Conservation (phyloP, 805 yeast species). For the Teunomyces cretensis region DNA sequence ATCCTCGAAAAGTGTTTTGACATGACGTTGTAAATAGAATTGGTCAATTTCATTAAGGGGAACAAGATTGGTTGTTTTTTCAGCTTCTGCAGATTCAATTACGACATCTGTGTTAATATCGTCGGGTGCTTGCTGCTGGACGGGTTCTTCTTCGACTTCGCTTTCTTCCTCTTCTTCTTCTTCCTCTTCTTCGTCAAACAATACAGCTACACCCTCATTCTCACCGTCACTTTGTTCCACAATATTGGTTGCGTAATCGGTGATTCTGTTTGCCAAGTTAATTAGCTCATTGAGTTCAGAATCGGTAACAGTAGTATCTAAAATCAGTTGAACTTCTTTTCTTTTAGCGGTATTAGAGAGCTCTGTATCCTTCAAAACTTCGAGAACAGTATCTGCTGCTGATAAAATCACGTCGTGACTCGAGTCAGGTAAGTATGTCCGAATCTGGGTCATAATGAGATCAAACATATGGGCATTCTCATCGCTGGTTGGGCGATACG, state of each 20-base stretch:
- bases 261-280: conserved; percentile 44
- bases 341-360: conserved; percentile 45
- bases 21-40: conserved; percentile 54
- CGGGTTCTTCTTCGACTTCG: conserved; percentile 3
- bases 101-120: conserved; percentile 3
- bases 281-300: conserved; percentile 47
- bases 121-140: conserved; percentile 5
- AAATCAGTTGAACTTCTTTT: conserved; percentile 48
- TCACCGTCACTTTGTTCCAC: conserved; percentile 14
- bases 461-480: conserved; percentile 54
- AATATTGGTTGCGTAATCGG: conserved; percentile 42
- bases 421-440: conserved; percentile 64
- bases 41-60: conserved; percentile 22
- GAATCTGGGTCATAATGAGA: conserved; percentile 58
- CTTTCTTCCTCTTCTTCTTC: conserved; percentile 9
- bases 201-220: conserved; percentile 24
- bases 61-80: conserved; percentile 1
- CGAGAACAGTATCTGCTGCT: conserved; percentile 66
- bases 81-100: not conserved
- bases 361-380: conserved; percentile 49
- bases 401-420: conserved; percentile 70
- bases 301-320: conserved; percentile 40
- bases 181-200: conserved; percentile 19
- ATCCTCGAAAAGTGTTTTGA: conserved; percentile 37
- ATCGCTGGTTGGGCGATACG: conserved; percentile 63